Percentiles rank a stretch among this genome's conserved stretches.
These are phyloP conservation scores for Hypocreales sp. DNA, from an alignment of 2,329 filamentous ascomycete species.

Conservation along the genomic window DNA sequence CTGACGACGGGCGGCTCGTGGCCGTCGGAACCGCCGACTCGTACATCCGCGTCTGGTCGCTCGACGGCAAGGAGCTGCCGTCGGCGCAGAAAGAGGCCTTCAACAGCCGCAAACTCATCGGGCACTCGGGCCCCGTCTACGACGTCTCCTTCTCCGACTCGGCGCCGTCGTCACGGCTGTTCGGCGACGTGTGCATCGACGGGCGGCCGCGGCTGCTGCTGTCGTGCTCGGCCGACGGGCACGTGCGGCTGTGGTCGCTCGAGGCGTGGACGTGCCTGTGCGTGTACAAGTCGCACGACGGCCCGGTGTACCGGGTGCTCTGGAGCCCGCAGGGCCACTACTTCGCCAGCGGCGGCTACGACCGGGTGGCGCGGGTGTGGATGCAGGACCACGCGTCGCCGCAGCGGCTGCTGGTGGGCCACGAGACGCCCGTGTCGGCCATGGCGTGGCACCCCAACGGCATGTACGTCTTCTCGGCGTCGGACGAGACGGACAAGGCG, in stretches of 20 bases:
- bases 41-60: conserved; percentile 86
- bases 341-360: conserved; percentile 75
- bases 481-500: conserved; percentile 70
- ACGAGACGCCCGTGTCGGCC: conserved; percentile 83
- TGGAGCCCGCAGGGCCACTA: conserved; percentile 95
- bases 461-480: conserved; percentile 84
- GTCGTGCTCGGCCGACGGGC: conserved; percentile 75
- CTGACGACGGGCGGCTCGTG: conserved; percentile 73
- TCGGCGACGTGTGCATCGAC: conserved; percentile 34
- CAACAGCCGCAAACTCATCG: conserved; percentile 60
- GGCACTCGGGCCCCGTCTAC: conserved; percentile 82
- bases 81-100: conserved; percentile 47
- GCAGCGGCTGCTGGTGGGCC: conserved; percentile 75
- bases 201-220: conserved; percentile 60
- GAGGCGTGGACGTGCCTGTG: conserved; percentile 88
- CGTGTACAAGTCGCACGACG: conserved; percentile 84
- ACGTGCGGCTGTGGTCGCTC: conserved; percentile 82
- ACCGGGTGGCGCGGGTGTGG: conserved; percentile 84
- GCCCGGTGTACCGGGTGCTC: conserved; percentile 72
- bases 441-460: conserved; percentile 93
- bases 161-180: conserved; percentile 36
- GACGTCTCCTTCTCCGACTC: conserved; percentile 71
- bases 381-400: conserved; percentile 84
- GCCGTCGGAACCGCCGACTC: conserved; percentile 86
- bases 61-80: conserved; percentile 70